Conservation (phyloP, 2,329 filamentous ascomycete genomes). For the Alternaria burnsii region DNA sequence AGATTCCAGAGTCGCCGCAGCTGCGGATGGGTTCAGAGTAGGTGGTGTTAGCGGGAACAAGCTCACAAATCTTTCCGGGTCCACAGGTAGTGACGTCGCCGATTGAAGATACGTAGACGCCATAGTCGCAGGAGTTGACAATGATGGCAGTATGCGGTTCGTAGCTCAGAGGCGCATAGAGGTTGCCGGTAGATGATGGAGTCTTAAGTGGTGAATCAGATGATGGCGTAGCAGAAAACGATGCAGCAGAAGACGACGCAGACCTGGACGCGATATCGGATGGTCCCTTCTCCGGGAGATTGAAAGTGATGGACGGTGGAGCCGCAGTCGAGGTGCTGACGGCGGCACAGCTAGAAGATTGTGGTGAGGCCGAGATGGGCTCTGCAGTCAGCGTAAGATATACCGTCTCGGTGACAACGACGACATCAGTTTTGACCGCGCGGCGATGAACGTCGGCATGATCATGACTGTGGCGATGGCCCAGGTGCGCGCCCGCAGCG, state of each 20-base stretch:
- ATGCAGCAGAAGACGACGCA: background rate
- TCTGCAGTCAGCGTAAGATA: conserved; percentile 13
- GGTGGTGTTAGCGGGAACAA: conserved; percentile 10
- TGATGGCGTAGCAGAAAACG: background rate
- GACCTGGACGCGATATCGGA: background rate
- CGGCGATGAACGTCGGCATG: conserved; percentile 7
- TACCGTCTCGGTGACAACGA: conserved; percentile 22
- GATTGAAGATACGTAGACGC: conserved; percentile 26
- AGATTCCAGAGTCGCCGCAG: conserved; percentile 16
- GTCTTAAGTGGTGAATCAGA: background rate
- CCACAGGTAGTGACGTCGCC: conserved; percentile 16
- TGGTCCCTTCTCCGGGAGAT: background rate
- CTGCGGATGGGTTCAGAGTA: conserved; percentile 17
- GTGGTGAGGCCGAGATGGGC: background rate
- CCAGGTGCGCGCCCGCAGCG: background rate
- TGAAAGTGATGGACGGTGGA: background rate
- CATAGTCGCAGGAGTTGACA: conserved; percentile 29
- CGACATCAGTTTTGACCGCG: conserved; percentile 5
- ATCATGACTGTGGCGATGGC: background rate
- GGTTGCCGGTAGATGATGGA: background rate
- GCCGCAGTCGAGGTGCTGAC: background rate
- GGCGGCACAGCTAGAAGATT: background rate
- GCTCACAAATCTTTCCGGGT: background rate
- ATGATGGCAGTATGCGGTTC: conserved; percentile 19
- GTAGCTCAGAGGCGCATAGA: conserved; percentile 14